These are phyloP conservation scores for Pyrus betulifolia DNA, from an alignment of 306 rosid species.

Conservation along the genomic window DNA sequence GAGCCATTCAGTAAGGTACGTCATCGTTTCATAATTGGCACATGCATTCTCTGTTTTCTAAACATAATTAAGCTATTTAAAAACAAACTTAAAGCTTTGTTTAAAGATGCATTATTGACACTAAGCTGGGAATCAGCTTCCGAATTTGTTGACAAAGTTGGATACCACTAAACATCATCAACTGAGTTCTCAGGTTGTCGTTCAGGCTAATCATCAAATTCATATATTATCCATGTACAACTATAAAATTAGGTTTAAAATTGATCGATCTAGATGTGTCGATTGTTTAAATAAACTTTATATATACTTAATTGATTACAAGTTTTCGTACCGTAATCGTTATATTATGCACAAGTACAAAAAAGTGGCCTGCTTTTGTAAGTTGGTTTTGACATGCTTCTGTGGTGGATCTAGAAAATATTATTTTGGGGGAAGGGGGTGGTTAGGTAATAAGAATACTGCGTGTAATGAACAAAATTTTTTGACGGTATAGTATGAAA, in stretches of 20 bases:
- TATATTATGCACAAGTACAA: too few species aligned
- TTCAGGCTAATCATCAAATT: conserved; percentile 5
- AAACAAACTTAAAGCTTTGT: not conserved
- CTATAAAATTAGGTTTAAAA: not conserved
- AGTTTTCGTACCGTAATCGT: not conserved
- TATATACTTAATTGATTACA: not conserved
- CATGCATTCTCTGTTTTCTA: conserved; percentile 10
- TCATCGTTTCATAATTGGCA: not conserved
- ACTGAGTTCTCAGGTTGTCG: not conserved
- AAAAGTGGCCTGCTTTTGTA: too few species aligned
- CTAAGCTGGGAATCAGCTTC: not conserved
- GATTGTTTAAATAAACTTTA: not conserved
- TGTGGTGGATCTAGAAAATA: too few species aligned
- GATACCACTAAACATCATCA: not conserved
- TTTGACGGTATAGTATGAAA: too few species aligned
- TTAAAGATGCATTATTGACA: not conserved
- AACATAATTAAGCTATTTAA: not conserved
- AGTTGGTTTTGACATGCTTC: too few species aligned
- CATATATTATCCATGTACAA: not conserved
- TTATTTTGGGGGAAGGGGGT: too few species aligned
- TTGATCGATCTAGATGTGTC: not conserved
- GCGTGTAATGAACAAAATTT: too few species aligned
- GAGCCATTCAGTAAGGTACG: not conserved
- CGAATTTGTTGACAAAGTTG: not conserved
- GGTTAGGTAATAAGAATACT: too few species aligned